Evolutionary conservation across 441 rosid genomes (phyloP).

Genomic region (Codiaeum variegatum): DNA sequence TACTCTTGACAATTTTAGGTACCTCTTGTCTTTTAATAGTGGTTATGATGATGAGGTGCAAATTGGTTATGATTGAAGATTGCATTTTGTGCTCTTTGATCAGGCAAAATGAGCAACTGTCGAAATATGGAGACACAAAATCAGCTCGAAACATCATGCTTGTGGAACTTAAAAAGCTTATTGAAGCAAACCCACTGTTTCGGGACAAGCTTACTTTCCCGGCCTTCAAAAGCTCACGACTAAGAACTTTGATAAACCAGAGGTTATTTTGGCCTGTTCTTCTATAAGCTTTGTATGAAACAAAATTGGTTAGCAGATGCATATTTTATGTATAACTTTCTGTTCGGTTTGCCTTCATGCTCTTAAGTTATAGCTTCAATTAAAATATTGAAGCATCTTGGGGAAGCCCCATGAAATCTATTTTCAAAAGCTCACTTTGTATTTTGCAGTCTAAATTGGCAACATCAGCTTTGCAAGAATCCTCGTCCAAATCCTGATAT

Average conservation of each 20-base stretch:
- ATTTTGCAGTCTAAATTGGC: conserved; percentile 62
- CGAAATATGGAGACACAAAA: conserved; percentile 88
- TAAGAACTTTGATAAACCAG: conserved; percentile 83
- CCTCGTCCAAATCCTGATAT: conserved; percentile 69
- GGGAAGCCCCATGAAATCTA: neutral
- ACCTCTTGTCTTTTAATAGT: neutral
- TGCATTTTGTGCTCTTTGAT: neutral
- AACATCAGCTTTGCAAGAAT: conserved; percentile 73
- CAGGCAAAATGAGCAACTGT: conserved; percentile 93
- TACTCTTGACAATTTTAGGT: conserved; percentile 55
- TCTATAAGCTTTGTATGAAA: conserved; percentile 6
- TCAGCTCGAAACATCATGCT: conserved; percentile 84
- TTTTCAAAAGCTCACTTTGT: conserved; percentile 15
- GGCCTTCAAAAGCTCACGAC: conserved; percentile 62
- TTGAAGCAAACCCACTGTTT: conserved; percentile 86
- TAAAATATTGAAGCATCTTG: neutral
- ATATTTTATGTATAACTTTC: neutral
- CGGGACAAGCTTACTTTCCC: conserved; percentile 82
- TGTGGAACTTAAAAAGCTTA: conserved; percentile 77
- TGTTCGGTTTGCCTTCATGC: neutral
- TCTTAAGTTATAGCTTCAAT: neutral
- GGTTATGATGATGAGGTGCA: neutral
- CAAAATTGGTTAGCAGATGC: neutral
- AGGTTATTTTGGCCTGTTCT: conserved; percentile 41
- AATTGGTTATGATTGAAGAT: neutral